phyloP scores from a whole-genome alignment of 2,329 filamentous ascomycete species.

The Clarireedia monteithiana region DNA sequence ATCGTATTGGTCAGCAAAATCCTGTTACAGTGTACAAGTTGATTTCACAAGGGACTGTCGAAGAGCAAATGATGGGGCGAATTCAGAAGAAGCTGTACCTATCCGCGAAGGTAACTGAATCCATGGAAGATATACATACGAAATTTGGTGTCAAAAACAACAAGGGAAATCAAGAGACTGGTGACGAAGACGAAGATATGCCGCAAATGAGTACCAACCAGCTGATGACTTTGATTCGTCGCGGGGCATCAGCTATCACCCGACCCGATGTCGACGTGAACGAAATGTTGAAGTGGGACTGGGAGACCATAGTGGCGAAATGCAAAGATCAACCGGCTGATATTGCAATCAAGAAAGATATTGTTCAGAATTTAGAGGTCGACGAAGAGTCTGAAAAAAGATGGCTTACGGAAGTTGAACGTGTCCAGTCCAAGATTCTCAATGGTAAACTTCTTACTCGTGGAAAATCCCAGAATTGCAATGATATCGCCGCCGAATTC shows the following conservation, averaged over 20 bases:
- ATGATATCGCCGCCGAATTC: slow-evolving; percentile 32
- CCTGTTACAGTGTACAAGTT: slow-evolving; percentile 94
- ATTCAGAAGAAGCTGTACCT: slow-evolving; percentile 51
- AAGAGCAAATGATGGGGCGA: slow-evolving; percentile 68
- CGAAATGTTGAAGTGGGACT: slow-evolving; percentile 50
- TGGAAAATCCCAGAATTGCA: slow-evolving; percentile 24
- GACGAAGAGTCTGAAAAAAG: slow-evolving; percentile 40
- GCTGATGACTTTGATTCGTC: slow-evolving; percentile 45
- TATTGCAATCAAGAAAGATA: slow-evolving; percentile 30
- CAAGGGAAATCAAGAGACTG: slow-evolving; percentile 23
- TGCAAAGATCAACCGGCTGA: slow-evolving; percentile 44
- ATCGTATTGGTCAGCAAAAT: slow-evolving; percentile 91
- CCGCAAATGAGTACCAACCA: slow-evolving; percentile 44
- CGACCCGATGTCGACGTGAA: slow-evolving; percentile 44
- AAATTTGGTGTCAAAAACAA: slow-evolving; percentile 24
- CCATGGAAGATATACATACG: slow-evolving; percentile 46
- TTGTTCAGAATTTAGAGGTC: slow-evolving; percentile 25
- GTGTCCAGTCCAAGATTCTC: slow-evolving; percentile 49
- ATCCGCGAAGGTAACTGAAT: slow-evolving; percentile 51
- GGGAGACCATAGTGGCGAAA: slow-evolving; percentile 43
- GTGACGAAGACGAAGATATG: slow-evolving; percentile 35
- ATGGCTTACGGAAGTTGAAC: slow-evolving; percentile 49
- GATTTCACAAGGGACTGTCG: slow-evolving; percentile 77
- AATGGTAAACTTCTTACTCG: slow-evolving; percentile 44
- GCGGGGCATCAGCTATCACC: slow-evolving; percentile 45